Evolutionary conservation across 371 early-diverging fungal genomes (phyloP).

Genomic region (Entomophthora muscae): DNA sequence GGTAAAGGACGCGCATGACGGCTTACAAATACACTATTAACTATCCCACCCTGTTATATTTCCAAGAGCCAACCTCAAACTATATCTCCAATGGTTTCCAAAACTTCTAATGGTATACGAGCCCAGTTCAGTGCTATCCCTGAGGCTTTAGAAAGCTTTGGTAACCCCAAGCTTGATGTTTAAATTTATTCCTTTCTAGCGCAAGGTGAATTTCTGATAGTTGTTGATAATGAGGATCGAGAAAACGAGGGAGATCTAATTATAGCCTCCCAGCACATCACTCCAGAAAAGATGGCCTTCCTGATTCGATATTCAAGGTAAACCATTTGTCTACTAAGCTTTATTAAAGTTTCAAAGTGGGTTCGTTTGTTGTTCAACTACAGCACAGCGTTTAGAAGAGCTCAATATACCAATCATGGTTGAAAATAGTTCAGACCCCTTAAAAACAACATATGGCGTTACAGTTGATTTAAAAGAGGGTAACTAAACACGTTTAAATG

Average conservation of each 20-base stretch:
- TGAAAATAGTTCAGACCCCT: slow-evolving; percentile 62
- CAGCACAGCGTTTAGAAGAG: slow-evolving; percentile 52
- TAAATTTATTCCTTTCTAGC: slow-evolving; percentile 17
- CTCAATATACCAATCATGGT: slow-evolving; percentile 88
- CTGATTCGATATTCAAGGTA: slow-evolving; percentile 80
- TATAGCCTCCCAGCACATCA: slow-evolving; percentile 75
- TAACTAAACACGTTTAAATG: slow-evolving; percentile 9
- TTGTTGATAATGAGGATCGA: slow-evolving; percentile 89
- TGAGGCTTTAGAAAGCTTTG: not conserved
- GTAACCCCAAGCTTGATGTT: not conserved
- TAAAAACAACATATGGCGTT: slow-evolving; percentile 85
- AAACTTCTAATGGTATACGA: not conserved
- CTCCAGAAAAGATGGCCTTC: slow-evolving; percentile 84
- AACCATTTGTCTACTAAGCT: not conserved
- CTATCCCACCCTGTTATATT: too few relatives aligned
- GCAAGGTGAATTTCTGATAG: slow-evolving; percentile 71
- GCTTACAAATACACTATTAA: too few relatives aligned
- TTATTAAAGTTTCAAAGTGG: slow-evolving; percentile 34
- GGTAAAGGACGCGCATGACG: too few relatives aligned
- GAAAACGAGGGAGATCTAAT: slow-evolving; percentile 97
- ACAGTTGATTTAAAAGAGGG: slow-evolving; percentile 69
- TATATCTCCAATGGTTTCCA: not conserved
- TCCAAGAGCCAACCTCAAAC: too few relatives aligned
- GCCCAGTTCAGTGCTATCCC: not conserved
- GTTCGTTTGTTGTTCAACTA: slow-evolving; percentile 74